A percentile compares a stretch with the other conserved stretches of the same genome.
phyloP scores from a whole-genome alignment of 768 basidiomycete species.

The Russula lepida region DNA sequence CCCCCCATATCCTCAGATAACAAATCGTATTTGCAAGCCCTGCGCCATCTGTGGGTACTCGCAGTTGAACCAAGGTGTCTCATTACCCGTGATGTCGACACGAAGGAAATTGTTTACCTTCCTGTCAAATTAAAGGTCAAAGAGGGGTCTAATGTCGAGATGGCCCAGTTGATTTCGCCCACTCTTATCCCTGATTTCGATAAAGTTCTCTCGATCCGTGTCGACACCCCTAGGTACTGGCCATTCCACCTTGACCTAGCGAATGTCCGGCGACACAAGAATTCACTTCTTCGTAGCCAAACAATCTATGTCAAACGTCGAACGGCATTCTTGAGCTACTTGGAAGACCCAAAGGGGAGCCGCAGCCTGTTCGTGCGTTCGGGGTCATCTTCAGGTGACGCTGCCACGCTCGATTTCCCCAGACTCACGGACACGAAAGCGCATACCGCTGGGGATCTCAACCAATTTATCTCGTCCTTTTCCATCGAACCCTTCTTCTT shows the following conservation, averaged over 20 bases:
- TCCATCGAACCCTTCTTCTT: slow-evolving; percentile 75
- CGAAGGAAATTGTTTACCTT: slow-evolving; percentile 82
- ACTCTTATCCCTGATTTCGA: slow-evolving; percentile 88
- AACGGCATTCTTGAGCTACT: slow-evolving; percentile 88
- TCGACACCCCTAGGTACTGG: slow-evolving; percentile 95
- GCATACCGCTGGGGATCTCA: slow-evolving; percentile 65
- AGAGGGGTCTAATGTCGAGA: slow-evolving; percentile 54
- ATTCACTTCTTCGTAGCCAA: slow-evolving; percentile 61
- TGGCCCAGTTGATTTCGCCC: slow-evolving; percentile 79
- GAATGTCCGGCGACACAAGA: slow-evolving; percentile 56
- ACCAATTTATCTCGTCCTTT: slow-evolving; percentile 81
- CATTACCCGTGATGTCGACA: slow-evolving; percentile 87
- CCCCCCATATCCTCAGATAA: slow-evolving; percentile 76
- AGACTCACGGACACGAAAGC: slow-evolving; percentile 57
- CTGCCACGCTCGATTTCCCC: slow-evolving; percentile 80
- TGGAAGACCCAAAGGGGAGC: slow-evolving; percentile 89
- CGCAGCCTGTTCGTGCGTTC: slow-evolving; percentile 85
- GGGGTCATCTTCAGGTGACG: slow-evolving; percentile 75
- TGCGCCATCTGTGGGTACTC: slow-evolving; percentile 93
- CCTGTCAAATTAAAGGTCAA: slow-evolving; percentile 81
- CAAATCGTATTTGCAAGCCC: slow-evolving; percentile 82
- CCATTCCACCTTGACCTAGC: slow-evolving; percentile 79
- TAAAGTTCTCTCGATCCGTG: slow-evolving; percentile 68
- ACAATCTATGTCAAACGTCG: slow-evolving; percentile 89
- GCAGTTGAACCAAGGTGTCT: slow-evolving; percentile 93